Percentiles rank a stretch among this genome's conserved stretches.
phyloP scores from a whole-genome alignment of 352 stramenopile genomes.

The Phytopythium litorale region DNA sequence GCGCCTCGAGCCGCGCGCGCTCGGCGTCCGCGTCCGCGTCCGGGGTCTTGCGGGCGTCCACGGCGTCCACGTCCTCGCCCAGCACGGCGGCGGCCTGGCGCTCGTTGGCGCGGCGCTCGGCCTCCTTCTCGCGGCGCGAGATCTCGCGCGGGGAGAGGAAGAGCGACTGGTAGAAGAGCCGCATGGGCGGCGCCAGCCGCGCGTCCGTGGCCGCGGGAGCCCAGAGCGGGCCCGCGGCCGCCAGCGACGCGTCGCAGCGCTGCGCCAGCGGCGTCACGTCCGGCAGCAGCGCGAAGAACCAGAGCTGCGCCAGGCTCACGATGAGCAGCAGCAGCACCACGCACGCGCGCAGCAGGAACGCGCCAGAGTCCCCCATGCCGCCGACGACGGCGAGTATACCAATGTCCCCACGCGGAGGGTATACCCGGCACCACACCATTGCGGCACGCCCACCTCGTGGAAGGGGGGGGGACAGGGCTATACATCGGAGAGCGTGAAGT shows the following conservation, averaged over 20 bases:
- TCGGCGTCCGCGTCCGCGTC: constrained; percentile 5
- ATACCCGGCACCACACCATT: too few relatives aligned
- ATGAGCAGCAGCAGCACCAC: constrained; percentile 75
- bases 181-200: constrained; percentile 57
- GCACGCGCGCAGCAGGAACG: constrained; percentile 64
- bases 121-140: constrained; percentile 34
- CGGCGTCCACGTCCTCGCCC: background rate
- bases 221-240: constrained; percentile 16
- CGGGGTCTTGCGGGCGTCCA: background rate
- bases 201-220: constrained; percentile 23
- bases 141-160: constrained; percentile 66
- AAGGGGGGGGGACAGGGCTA: too few relatives aligned
- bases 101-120: constrained; percentile 32
- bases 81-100: constrained; percentile 18
- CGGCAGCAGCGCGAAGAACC: constrained; percentile 71
- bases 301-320: constrained; percentile 60
- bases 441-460: too few relatives aligned
- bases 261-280: constrained; percentile 57
- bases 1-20: constrained; percentile 19
- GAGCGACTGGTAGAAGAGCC: constrained; percentile 73
- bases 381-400: background rate
- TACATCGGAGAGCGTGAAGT: too few relatives aligned
- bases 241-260: constrained; percentile 59
- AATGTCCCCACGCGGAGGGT: too few relatives aligned
- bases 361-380: constrained; percentile 35